Evolutionary conservation across 2,329 filamentous ascomycete genomes (phyloP), one percentile per base, ranked within the genome.

Genomic region (Cladosporium phlei): DNA sequence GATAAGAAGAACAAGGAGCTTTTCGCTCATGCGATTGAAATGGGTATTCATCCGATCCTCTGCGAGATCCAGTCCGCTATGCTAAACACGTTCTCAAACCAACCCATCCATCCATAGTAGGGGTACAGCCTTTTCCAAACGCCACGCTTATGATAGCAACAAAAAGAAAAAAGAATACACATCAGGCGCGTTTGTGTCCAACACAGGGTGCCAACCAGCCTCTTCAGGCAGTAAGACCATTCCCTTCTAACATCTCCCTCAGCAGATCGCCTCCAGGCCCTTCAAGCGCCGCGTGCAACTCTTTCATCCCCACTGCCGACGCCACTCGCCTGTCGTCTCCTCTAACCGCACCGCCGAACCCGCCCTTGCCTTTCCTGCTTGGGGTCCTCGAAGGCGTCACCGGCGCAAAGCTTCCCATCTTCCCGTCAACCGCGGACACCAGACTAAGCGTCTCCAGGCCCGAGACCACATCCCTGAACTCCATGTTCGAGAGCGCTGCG

Each of bases 381-480:
- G 87, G 86, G 51, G 83, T 80, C 33, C 78, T 70, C 33, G 77
- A 86, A 2, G 87, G 86, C 52, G 82, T 80, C 24, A 79, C 69
- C 33, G 78, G 64, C 53, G 69, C 59, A 60, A 86, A 83, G 53
- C 77, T 86, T 35, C 80, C 86, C 39, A 72, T 84, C 71, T 78
- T 88, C 72, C 86, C 71, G 77, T 88, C 62, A 70, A 86, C 60
- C 69, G 83, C 67, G 64, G 84, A 75, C 5, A 96, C 76, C 17
- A 97, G 72, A 2, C 88, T 90, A 37, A 95, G 70, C 0, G 90
- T 93, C 70, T 98, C 93, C 43, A 98, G 69, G 57, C 88, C 94
- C 27, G 85, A 83, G 16, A 96, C 76, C 4, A 98, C 90, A 66
- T 98, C 93, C 48, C 89, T 82, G 66, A 98, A 98, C 66, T 98